Evolutionary conservation across 1,284 basidiomycete genomes (phyloP).

Genomic region (Ustilago crameri): DNA sequence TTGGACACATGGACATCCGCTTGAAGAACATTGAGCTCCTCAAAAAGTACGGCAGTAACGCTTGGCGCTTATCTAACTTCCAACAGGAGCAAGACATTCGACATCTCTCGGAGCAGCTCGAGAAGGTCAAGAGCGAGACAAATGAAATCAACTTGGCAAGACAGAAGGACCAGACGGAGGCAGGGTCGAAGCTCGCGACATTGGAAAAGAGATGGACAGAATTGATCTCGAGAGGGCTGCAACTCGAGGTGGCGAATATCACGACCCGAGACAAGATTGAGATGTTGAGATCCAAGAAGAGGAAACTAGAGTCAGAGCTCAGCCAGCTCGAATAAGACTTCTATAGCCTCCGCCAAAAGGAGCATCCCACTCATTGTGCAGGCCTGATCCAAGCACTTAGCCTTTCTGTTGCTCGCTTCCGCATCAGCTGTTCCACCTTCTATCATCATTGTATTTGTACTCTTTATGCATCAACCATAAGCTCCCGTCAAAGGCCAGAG

Average conservation of each 20-base stretch:
- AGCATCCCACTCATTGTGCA: background rate
- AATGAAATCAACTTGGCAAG: conserved; percentile 54
- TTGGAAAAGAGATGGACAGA: conserved; percentile 88
- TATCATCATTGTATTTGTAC: conserved; percentile 26
- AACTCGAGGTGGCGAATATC: conserved; percentile 91
- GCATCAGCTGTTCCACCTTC: background rate
- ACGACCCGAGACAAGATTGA: conserved; percentile 80
- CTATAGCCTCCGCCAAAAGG: background rate
- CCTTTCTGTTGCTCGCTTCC: background rate
- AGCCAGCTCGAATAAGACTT: conserved; percentile 18
- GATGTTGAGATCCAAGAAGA: conserved; percentile 20
- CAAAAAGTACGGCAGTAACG: conserved; percentile 78
- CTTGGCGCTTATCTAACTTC: conserved; percentile 55
- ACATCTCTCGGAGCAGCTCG: conserved; percentile 19
- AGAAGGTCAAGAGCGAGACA: conserved; percentile 29
- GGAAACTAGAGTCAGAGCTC: conserved; percentile 24
- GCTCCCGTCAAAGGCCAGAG: background rate
- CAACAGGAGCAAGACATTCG: conserved; percentile 55
- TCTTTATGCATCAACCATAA: background rate
- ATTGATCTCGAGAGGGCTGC: conserved; percentile 83
- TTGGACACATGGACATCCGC: conserved; percentile 88
- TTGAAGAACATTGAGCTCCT: conserved; percentile 86
- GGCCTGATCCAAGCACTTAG: too few relatives aligned
- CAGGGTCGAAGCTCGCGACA: conserved; percentile 80
- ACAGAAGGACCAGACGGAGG: conserved; percentile 73